Conservation (phyloP, 1,284 basidiomycete species). For the Afroboletus lepidellus region DNA sequence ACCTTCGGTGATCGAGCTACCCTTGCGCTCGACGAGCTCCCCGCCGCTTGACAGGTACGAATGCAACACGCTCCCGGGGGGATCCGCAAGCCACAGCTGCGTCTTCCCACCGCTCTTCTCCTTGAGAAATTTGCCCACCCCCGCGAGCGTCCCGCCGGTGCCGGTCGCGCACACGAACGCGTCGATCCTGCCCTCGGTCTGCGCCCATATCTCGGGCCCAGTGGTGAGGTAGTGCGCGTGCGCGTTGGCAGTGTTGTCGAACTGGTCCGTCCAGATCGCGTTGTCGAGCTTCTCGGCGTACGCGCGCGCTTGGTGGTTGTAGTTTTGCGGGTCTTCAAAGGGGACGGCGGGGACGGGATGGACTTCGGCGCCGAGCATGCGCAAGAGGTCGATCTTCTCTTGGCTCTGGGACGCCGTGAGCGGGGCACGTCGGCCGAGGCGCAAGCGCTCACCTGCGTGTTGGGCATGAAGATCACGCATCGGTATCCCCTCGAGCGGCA, state of each 20-base stretch:
- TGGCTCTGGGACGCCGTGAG: conserved; percentile 59
- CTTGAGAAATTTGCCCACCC: conserved; percentile 76
- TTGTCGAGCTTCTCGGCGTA: conserved; percentile 84
- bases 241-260: conserved; percentile 93
- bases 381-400: conserved; percentile 96
- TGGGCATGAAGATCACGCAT: conserved; percentile 99
- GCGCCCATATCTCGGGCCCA: conserved; percentile 96
- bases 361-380: conserved; percentile 97
- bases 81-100: conserved; percentile 94
- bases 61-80: conserved; percentile 91
- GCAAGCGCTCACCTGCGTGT: conserved; percentile 68
- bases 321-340: conserved; percentile 95
- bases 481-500: conserved; percentile 92
- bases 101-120: conserved; percentile 81
- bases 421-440: neutral
- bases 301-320: conserved; percentile 96
- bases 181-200: conserved; percentile 79
- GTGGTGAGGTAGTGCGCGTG: conserved; percentile 88
- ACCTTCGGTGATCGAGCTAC: conserved; percentile 97
- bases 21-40: conserved; percentile 75
- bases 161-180: conserved; percentile 94
- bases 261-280: conserved; percentile 99
- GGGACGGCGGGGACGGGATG: conserved; percentile 95
- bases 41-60: conserved; percentile 84
- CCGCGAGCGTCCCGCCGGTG: conserved; percentile 94